Evolutionary conservation across 345 rosid species (phyloP).

Genomic region (Bruguiera parviflora): DNA sequence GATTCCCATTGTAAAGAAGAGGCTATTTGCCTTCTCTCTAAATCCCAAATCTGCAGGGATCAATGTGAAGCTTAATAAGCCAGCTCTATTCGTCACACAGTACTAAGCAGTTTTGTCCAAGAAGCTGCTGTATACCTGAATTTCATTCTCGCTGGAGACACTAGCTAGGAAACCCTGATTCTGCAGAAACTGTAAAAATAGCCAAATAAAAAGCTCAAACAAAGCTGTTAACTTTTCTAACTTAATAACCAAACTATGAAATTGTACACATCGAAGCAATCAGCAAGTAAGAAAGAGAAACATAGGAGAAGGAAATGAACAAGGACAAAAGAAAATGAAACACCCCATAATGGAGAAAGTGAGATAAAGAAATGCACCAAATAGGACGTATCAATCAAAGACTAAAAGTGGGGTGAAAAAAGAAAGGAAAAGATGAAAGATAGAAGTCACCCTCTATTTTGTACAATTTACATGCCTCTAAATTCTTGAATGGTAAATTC

Average conservation of each 20-base stretch:
- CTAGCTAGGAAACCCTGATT: constrained; percentile 27
- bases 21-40: constrained; percentile 22
- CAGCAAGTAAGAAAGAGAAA: too few species aligned
- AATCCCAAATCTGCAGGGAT: constrained; percentile 28
- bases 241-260: too few species aligned
- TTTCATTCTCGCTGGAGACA: constrained; percentile 26
- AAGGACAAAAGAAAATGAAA: not conserved
- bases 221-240: too few species aligned
- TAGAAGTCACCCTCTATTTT: not conserved
- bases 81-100: not conserved
- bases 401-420: too few species aligned
- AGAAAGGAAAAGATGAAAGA: not conserved
- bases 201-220: not conserved
- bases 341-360: not conserved
- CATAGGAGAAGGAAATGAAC: not conserved
- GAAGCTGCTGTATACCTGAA: constrained; percentile 19
- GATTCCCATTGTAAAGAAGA: constrained; percentile 28
- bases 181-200: constrained; percentile 24
- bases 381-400: not conserved
- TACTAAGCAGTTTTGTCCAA: not conserved
- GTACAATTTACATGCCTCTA: constrained; percentile 22
- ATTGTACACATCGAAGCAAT: too few species aligned
- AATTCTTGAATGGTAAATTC: constrained; percentile 17
- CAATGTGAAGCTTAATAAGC: not conserved
- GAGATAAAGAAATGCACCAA: not conserved